These are phyloP conservation scores for Candida chilensis DNA, from an alignment of 805 yeast species.

Conservation along the genomic window DNA sequence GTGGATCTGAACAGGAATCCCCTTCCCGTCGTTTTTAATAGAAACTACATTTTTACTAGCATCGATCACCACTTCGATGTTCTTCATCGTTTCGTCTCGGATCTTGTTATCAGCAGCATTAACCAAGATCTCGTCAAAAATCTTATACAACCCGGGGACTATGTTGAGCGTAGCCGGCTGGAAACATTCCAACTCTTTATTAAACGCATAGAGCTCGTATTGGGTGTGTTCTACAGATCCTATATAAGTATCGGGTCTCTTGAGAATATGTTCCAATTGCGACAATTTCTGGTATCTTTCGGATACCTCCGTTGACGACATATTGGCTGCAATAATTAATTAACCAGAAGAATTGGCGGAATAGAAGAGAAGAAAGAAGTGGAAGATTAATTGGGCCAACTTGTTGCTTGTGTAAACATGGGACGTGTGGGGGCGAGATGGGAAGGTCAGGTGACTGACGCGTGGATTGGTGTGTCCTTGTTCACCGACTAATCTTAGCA, in stretches of 20 bases:
- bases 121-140: constrained; percentile 93
- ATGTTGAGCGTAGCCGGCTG: constrained; percentile 54
- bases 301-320: no score
- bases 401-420: no score
- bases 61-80: constrained; percentile 74
- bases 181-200: constrained; percentile 56
- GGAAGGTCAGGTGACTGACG: no score
- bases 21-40: constrained; percentile 88
- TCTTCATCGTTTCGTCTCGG: constrained; percentile 85
- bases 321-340: no score
- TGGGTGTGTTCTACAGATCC: constrained; percentile 87
- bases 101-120: constrained; percentile 99
- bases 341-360: no score
- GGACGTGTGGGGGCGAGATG: no score
- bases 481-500: no score
- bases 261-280: constrained; percentile 91
- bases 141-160: constrained; percentile 94
- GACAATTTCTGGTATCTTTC: constrained; percentile 89
- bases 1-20: constrained; percentile 93
- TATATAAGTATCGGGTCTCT: constrained; percentile 95
- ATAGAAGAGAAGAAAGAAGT: no score
- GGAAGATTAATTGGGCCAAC: no score
- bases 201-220: constrained; percentile 79
- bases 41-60: constrained; percentile 65
- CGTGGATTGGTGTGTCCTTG: no score